Conservation (phyloP, 306 rosid genomes). For the Bauhinia variegata region DNA sequence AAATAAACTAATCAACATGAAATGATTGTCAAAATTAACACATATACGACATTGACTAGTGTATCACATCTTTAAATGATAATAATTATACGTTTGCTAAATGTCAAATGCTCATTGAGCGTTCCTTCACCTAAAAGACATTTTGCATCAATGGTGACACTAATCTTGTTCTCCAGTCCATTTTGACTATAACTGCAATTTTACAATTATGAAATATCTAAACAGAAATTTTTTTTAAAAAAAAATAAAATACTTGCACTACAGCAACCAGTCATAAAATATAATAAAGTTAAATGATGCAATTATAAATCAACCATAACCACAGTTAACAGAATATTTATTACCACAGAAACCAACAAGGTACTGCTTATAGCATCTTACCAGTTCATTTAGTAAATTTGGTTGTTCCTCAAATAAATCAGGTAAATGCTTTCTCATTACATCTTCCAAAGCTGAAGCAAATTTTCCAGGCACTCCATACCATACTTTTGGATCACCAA, state of each 20-base stretch:
- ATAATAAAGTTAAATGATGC: not conserved
- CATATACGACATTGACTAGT: not conserved
- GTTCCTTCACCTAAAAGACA: slow-evolving; percentile 2
- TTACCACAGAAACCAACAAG: slow-evolving; percentile 27
- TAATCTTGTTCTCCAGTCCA: not conserved
- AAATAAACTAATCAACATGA: slow-evolving; percentile 13
- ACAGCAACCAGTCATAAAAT: not conserved
- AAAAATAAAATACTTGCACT: slow-evolving; percentile 11
- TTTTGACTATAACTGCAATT: not conserved
- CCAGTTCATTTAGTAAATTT: slow-evolving; percentile 93
- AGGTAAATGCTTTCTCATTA: slow-evolving; percentile 84
- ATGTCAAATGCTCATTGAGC: not conserved
- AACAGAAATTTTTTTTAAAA: too few relatives aligned
- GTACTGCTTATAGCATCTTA: slow-evolving; percentile 35
- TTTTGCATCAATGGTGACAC: slow-evolving; percentile 5
- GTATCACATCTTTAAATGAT: slow-evolving; percentile 4
- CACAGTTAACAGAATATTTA: not conserved
- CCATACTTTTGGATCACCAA: slow-evolving; percentile 96
- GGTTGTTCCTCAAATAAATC: slow-evolving; percentile 93
- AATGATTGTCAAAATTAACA: not conserved
- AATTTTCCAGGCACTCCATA: slow-evolving; percentile 87
- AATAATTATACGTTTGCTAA: slow-evolving; percentile 4
- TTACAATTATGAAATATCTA: slow-evolving; percentile 4
- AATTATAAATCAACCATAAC: not conserved
- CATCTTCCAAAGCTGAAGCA: slow-evolving; percentile 70